Percentiles rank a stretch among this genome's conserved stretches.
These are phyloP conservation scores for Arabidopsis lyrata DNA, from an alignment of 441 rosid species.

Conservation along the genomic window DNA sequence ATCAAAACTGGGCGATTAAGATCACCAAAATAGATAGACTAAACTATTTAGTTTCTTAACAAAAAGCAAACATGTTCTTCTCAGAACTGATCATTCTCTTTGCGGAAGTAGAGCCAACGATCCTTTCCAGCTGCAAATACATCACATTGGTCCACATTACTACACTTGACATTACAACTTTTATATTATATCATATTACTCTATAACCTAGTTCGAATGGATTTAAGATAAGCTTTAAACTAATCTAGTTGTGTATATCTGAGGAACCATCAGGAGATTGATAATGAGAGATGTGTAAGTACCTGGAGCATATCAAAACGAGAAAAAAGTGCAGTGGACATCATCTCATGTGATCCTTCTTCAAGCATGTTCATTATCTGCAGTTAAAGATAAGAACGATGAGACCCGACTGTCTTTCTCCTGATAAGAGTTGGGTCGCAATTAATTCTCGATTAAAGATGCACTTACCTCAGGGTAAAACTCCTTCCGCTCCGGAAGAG, in stretches of 20 bases:
- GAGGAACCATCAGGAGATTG: conserved; percentile 12
- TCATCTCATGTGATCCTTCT: conserved; percentile 70
- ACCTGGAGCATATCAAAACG: conserved; percentile 77
- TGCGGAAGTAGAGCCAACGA: conserved; percentile 71
- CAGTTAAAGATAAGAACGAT: conserved; percentile 32
- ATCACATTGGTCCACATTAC: conserved; percentile 16
- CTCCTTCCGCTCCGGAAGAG: conserved; percentile 94
- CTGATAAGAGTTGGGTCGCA: neutral
- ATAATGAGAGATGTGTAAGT: conserved; percentile 34
- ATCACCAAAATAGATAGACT: conserved; percentile 9
- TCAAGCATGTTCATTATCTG: conserved; percentile 93
- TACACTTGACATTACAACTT: conserved; percentile 25
- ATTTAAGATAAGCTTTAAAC: neutral
- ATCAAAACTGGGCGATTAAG: conserved; percentile 23
- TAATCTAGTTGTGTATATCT: neutral
- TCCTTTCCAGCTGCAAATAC: conserved; percentile 74
- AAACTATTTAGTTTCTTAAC: conserved; percentile 39
- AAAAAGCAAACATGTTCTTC: conserved; percentile 70
- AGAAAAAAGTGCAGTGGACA: conserved; percentile 84
- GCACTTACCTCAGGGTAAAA: conserved; percentile 84
- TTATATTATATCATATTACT: conserved; percentile 12
- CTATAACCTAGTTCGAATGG: conserved; percentile 1
- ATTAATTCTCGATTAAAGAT: conserved; percentile 13
- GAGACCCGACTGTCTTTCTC: conserved; percentile 15
- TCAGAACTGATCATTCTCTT: conserved; percentile 76